Conservation (phyloP, 2,329 filamentous ascomycete genomes). For the Neofusicoccum parvum region DNA sequence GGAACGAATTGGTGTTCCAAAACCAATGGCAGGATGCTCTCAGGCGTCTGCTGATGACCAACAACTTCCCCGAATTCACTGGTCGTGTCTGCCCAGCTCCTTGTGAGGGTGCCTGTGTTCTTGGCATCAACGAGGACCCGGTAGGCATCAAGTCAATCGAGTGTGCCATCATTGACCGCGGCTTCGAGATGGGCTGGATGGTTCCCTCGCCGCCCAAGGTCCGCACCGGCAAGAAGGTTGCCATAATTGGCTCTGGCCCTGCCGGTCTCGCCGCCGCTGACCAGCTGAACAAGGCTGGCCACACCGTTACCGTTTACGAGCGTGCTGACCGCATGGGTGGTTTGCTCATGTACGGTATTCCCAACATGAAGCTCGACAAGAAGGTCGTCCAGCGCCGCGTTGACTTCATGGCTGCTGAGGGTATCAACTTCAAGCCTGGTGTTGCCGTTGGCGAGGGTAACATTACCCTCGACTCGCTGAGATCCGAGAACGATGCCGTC, state of each 20-base stretch:
- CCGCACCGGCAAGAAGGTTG: conserved; percentile 85
- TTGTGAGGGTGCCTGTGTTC: conserved; percentile 92
- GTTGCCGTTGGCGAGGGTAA: conserved; percentile 75
- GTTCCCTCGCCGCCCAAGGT: conserved; percentile 74
- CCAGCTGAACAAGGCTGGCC: conserved; percentile 90
- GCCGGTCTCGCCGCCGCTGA: conserved; percentile 88
- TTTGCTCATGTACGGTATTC: conserved; percentile 96
- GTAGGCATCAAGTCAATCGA: conserved; percentile 99
- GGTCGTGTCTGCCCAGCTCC: conserved; percentile 95
- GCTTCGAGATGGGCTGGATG: conserved; percentile 99
- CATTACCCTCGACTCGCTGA: conserved; percentile 69
- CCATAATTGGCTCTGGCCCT: conserved; percentile 88
- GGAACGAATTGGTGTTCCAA: conserved; percentile 80
- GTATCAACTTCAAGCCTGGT: conserved; percentile 78
- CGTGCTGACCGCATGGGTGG: conserved; percentile 88
- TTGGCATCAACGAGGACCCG: conserved; percentile 95
- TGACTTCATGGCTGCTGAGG: conserved; percentile 91
- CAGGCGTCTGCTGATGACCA: conserved; percentile 90
- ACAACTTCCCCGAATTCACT: conserved; percentile 98
- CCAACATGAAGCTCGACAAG: conserved; percentile 99
- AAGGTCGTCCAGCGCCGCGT: conserved; percentile 93
- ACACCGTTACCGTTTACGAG: conserved; percentile 88
- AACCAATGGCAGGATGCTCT: conserved; percentile 89
- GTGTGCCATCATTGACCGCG: conserved; percentile 95
- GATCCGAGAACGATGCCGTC: conserved; percentile 76